Evolutionary conservation across 306 rosid species (phyloP).

Genomic region (Mimosa pudica): DNA sequence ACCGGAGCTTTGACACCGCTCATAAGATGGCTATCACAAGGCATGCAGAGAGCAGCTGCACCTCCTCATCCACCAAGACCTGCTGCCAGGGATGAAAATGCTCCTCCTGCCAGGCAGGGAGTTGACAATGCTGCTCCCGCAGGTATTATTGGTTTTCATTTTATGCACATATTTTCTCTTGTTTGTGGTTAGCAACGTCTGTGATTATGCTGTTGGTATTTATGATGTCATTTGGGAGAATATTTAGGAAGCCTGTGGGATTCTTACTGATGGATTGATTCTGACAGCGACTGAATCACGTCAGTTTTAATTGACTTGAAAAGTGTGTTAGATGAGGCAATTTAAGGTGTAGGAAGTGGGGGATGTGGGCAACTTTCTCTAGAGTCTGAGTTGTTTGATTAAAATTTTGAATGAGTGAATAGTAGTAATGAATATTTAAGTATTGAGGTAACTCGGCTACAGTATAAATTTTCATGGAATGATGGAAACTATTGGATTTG

Average conservation of each 20-base stretch:
- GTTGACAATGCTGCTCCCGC: constrained; percentile 64
- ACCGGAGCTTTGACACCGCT: constrained; percentile 93
- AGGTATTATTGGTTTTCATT: constrained; percentile 51
- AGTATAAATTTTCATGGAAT: neutral
- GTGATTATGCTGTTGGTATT: constrained; percentile 16
- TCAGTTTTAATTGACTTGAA: neutral
- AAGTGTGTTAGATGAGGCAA: neutral
- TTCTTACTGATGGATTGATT: constrained; percentile 5
- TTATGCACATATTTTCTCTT: constrained; percentile 22
- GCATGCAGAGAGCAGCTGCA: constrained; percentile 94
- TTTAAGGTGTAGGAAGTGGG: neutral
- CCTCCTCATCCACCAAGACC: constrained; percentile 91
- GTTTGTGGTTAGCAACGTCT: neutral
- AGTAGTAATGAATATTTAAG: neutral
- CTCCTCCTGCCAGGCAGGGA: constrained; percentile 73
- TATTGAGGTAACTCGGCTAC: neutral
- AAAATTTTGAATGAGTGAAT: neutral
- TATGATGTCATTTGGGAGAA: constrained; percentile 2
- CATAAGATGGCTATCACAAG: constrained; percentile 88
- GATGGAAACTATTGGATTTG: neutral
- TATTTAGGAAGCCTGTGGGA: constrained; percentile 10
- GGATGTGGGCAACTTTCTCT: neutral
- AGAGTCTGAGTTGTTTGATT: neutral
- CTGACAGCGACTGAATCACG: neutral
- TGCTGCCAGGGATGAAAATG: constrained; percentile 71